These are phyloP conservation scores for Stagonosporopsis vannaccii DNA, from an alignment of 2,329 filamentous ascomycete genomes.

Conservation along the genomic window DNA sequence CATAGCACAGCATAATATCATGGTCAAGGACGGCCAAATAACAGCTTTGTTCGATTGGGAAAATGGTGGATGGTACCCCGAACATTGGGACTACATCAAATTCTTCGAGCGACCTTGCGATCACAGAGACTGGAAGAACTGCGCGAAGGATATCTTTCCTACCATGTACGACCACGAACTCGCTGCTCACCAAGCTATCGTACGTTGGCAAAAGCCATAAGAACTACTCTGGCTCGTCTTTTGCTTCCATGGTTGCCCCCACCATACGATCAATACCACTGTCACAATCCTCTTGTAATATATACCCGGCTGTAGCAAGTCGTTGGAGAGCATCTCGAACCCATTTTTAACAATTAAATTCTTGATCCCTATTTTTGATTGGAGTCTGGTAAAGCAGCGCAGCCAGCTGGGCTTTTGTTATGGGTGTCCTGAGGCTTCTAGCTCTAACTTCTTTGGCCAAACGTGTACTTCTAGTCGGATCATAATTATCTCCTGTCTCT, in stretches of 20 bases:
- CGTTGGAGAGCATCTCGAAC: background rate
- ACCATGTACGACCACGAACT: background rate
- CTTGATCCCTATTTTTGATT: background rate
- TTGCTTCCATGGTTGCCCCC: conserved; percentile 1
- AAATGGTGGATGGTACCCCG: conserved; percentile 1
- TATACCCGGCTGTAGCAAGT: background rate
- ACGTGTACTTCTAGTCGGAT: background rate
- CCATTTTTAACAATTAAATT: background rate
- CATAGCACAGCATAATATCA: conserved; percentile 1
- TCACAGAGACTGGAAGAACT: conserved; percentile 1
- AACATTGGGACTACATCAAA: conserved; percentile 5
- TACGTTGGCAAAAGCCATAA: conserved; percentile 2
- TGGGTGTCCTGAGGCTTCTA: background rate
- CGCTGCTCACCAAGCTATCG: conserved; percentile 1
- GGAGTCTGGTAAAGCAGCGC: background rate
- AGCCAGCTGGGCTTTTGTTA: background rate
- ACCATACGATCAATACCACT: background rate
- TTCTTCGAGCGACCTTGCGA: conserved; percentile 4
- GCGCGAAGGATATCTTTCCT: conserved; percentile 2
- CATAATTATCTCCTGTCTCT: background rate
- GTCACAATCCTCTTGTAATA: background rate
- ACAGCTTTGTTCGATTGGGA: conserved; percentile 2
- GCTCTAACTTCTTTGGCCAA: background rate
- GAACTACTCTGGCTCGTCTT: background rate
- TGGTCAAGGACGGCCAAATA: background rate